Evolutionary conservation across 2,329 filamentous ascomycete genomes (phyloP).

Genomic region (Talaromyces sp.): DNA sequence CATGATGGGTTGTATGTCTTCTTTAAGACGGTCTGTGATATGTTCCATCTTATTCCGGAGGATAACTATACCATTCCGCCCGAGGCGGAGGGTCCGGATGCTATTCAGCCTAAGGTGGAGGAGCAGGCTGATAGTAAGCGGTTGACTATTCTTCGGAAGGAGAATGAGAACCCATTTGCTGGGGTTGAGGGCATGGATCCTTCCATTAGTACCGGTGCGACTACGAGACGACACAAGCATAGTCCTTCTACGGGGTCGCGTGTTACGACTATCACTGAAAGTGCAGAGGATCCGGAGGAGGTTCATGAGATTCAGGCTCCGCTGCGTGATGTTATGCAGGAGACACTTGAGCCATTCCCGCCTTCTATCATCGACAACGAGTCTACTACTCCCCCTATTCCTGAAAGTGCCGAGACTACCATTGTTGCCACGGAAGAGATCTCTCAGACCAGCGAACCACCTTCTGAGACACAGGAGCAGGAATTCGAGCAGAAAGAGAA

Average conservation of each 20-base stretch:
- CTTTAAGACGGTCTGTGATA: conserved; percentile 96
- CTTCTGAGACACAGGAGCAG: not conserved
- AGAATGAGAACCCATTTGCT: conserved; percentile 25
- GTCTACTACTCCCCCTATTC: not conserved
- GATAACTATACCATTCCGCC: conserved; percentile 96
- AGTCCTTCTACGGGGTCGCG: conserved; percentile 77
- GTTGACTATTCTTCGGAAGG: conserved; percentile 42
- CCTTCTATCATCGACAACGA: conserved; percentile 14
- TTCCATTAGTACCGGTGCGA: conserved; percentile 62
- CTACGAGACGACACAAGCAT: conserved; percentile 81
- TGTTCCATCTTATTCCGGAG: conserved; percentile 82
- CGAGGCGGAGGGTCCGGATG: conserved; percentile 84
- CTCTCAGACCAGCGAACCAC: not conserved
- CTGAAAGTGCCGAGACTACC: conserved; percentile 2
- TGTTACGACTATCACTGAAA: conserved; percentile 80
- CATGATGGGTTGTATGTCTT: conserved; percentile 92
- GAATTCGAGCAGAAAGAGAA: conserved; percentile 4
- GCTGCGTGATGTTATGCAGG: conserved; percentile 18
- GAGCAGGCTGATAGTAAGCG: conserved; percentile 33
- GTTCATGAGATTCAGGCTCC: conserved; percentile 11
- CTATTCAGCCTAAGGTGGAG: conserved; percentile 28
- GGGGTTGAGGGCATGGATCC: conserved; percentile 40
- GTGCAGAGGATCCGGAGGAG: conserved; percentile 71
- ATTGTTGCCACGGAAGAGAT: not conserved
- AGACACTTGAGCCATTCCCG: conserved; percentile 17